Evolutionary conservation across 2,329 filamentous ascomycete genomes (phyloP).

Genomic region (Fusarium xylarioides): DNA sequence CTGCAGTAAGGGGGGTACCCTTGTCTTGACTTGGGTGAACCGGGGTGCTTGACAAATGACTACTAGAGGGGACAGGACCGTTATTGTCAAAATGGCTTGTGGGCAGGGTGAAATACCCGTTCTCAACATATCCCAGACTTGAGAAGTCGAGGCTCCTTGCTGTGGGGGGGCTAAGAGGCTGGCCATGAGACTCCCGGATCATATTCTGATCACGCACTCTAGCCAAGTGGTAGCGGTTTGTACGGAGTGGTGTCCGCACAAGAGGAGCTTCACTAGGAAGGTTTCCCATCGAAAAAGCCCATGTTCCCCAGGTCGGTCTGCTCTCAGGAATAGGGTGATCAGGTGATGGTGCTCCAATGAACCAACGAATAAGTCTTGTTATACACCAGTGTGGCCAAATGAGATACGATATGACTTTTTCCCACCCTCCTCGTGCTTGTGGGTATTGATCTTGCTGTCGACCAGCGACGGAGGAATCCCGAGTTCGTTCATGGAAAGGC

Average conservation of each 20-base stretch:
- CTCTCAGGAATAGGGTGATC: neutral
- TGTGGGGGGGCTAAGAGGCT: neutral
- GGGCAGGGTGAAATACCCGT: neutral
- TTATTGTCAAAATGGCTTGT: no score
- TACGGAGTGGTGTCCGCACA: neutral
- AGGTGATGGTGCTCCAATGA: neutral
- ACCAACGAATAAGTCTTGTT: neutral
- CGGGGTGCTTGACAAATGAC: neutral
- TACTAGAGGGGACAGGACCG: neutral
- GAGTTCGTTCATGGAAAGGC: neutral
- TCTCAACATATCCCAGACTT: neutral
- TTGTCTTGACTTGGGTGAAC: neutral
- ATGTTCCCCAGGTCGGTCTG: neutral
- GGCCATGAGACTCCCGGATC: neutral
- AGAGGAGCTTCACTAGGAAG: neutral
- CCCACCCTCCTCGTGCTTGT: neutral
- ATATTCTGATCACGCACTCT: neutral
- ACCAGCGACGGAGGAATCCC: neutral
- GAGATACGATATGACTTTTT: neutral
- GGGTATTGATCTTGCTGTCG: slow-evolving; percentile 1
- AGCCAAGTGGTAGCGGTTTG: neutral
- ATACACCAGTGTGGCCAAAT: neutral
- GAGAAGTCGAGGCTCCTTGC: neutral
- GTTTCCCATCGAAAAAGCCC: neutral
- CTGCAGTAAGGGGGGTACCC: neutral